Percentiles rank a stretch among this genome's conserved stretches.
Conservation (phyloP, 495 filamentous ascomycete genomes). For the Podospora appendiculata region DNA sequence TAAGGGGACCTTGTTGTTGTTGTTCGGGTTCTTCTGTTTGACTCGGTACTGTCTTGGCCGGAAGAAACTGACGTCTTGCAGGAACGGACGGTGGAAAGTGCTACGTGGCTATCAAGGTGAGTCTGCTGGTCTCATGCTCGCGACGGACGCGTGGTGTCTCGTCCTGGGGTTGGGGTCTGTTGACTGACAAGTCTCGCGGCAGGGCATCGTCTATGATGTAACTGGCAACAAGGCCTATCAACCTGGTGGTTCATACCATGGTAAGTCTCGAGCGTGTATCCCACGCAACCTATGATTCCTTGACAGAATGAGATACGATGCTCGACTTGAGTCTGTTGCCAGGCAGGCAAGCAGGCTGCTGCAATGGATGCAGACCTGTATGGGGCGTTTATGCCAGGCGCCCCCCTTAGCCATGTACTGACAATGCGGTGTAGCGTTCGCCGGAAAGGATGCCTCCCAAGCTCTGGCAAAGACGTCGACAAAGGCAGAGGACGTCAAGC, state of each 20-base stretch:
- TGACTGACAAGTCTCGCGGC: constrained; percentile 3
- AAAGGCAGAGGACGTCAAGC: constrained; percentile 71
- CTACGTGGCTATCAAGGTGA: constrained; percentile 86
- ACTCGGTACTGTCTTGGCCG: neutral
- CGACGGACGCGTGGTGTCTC: too few species aligned
- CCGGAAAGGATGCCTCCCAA: constrained; percentile 87
- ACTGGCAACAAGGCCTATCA: constrained; percentile 76
- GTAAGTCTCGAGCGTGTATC: constrained; percentile 37
- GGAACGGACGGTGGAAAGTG: constrained; percentile 60
- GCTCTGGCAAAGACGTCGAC: constrained; percentile 80
- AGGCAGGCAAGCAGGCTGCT: too few species aligned
- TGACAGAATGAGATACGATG: too few species aligned
- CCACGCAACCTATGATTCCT: neutral
- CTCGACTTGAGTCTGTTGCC: too few species aligned
- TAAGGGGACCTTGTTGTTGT: neutral
- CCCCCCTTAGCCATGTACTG: neutral
- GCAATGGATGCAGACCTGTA: too few species aligned
- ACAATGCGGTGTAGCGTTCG: constrained; percentile 59
- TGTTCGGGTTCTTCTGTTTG: neutral
- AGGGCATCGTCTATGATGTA: constrained; percentile 92
- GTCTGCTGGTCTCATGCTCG: too few species aligned
- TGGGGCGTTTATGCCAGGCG: too few species aligned
- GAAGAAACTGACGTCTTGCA: constrained; percentile 12
- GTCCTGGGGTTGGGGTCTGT: neutral
- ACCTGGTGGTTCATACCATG: constrained; percentile 75